These are phyloP conservation scores for Eimeria tenella DNA, from an alignment of 169 alveolate genomes.

Conservation along the genomic window DNA sequence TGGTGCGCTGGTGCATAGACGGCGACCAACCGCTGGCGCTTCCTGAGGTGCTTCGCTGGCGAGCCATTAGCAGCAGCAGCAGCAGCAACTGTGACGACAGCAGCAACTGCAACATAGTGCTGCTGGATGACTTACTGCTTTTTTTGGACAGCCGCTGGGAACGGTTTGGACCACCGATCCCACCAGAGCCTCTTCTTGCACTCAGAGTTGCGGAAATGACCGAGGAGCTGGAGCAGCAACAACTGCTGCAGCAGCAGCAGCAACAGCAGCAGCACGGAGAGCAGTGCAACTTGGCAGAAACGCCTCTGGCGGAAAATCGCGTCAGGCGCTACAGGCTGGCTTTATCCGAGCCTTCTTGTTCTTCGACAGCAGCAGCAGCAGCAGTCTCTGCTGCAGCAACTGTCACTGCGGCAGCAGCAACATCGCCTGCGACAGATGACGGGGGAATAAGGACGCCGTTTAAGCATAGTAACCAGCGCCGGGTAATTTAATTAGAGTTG, in stretches of 20 bases:
- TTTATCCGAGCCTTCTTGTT: background rate
- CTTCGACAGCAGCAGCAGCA: conserved; percentile 8
- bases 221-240: conserved; percentile 6
- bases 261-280: background rate
- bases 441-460: too few species aligned
- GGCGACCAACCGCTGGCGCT: background rate
- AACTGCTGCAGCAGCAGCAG: conserved; percentile 8
- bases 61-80: background rate
- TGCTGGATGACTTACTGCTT: conserved; percentile 8
- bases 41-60: background rate
- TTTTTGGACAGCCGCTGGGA: conserved; percentile 20
- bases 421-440: background rate
- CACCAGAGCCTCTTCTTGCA: background rate
- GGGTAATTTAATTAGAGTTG: background rate
- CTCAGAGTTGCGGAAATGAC: conserved; percentile 11
- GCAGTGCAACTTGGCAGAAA: background rate
- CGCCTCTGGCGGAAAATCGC: background rate
- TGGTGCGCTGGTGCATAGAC: background rate
- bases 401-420: background rate
- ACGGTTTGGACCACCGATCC: background rate
- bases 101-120: conserved; percentile 7
- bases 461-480: too few species aligned
- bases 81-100: background rate
- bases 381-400: background rate
- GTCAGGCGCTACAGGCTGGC: conserved; percentile 11